phyloP scores from a whole-genome alignment of 345 rosid genomes.

The Dipteronia dyeriana region DNA sequence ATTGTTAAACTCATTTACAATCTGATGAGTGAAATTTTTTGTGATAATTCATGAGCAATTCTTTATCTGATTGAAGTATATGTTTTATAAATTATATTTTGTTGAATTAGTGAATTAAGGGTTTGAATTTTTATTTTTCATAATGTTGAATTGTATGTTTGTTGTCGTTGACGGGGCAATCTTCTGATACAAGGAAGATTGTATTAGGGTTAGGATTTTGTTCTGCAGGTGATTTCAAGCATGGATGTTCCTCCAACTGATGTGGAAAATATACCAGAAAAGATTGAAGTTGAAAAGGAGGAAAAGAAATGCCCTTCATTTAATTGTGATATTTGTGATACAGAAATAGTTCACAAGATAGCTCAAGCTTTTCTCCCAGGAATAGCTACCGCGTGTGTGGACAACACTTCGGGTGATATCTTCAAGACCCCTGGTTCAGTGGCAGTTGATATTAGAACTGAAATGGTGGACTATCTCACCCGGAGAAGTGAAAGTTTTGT shows the following conservation, averaged over 20 bases:
- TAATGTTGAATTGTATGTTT: not conserved
- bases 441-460: constrained; percentile 73
- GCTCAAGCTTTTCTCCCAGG: constrained; percentile 72
- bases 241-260: constrained; percentile 54
- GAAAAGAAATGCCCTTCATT: constrained; percentile 54
- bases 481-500: constrained; percentile 75
- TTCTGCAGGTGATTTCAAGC: constrained; percentile 23
- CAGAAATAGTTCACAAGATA: constrained; percentile 59
- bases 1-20: no score
- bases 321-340: constrained; percentile 67
- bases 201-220: not conserved
- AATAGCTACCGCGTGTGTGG: constrained; percentile 77
- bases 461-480: constrained; percentile 63
- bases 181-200: not conserved
- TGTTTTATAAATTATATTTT: not conserved
- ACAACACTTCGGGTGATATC: constrained; percentile 80
- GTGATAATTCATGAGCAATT: no score
- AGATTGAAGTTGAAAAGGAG: constrained; percentile 58
- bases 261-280: constrained; percentile 44
- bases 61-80: not conserved
- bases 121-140: not conserved
- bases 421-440: constrained; percentile 75
- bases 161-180: not conserved
- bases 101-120: not conserved
- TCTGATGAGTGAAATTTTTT: no score